Percentiles rank a stretch among this genome's conserved stretches.
These are phyloP conservation scores for Takakia lepidozioides DNA, from an alignment of 225 moss, liverwort and hornwort species.

Conservation along the genomic window DNA sequence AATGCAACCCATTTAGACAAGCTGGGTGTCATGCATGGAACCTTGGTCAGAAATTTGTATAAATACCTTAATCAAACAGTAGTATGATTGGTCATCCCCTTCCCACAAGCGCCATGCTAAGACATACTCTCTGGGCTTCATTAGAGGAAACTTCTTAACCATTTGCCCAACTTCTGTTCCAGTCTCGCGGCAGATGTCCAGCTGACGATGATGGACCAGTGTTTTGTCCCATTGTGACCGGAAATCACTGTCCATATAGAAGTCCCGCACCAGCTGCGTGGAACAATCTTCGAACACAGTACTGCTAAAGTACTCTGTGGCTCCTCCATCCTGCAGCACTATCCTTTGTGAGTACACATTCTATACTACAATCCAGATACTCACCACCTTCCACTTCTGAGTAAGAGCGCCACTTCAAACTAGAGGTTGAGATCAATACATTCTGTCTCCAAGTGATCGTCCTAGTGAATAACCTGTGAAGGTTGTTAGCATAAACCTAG, in stretches of 20 bases:
- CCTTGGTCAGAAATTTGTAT: background rate
- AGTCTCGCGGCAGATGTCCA: slow-evolving; percentile 42
- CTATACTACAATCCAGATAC: too few species aligned
- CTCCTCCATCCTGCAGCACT: slow-evolving; percentile 55
- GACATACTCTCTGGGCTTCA: slow-evolving; percentile 62
- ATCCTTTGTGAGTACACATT: background rate
- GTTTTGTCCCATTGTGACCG: slow-evolving; percentile 69
- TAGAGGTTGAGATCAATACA: too few species aligned
- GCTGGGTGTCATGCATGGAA: too few species aligned
- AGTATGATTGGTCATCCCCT: slow-evolving; percentile 51
- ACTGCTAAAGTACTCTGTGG: slow-evolving; percentile 64
- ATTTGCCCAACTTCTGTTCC: slow-evolving; percentile 51
- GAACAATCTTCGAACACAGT: slow-evolving; percentile 63
- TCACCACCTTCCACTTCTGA: too few species aligned
- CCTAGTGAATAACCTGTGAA: too few species aligned
- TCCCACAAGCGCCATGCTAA: slow-evolving; percentile 76
- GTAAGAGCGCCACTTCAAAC: too few species aligned
- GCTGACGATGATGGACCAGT: slow-evolving; percentile 40
- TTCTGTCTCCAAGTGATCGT: too few species aligned
- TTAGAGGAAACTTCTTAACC: slow-evolving; percentile 66
- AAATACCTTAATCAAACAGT: slow-evolving; percentile 60
- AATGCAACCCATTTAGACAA: too few species aligned
- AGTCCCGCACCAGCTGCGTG: slow-evolving; percentile 53
- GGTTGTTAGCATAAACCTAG: too few species aligned
- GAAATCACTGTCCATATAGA: slow-evolving; percentile 67